Base-by-base conservation (phyloP, 2,329 filamentous ascomycete species). In the Periconia digitata region DNA sequence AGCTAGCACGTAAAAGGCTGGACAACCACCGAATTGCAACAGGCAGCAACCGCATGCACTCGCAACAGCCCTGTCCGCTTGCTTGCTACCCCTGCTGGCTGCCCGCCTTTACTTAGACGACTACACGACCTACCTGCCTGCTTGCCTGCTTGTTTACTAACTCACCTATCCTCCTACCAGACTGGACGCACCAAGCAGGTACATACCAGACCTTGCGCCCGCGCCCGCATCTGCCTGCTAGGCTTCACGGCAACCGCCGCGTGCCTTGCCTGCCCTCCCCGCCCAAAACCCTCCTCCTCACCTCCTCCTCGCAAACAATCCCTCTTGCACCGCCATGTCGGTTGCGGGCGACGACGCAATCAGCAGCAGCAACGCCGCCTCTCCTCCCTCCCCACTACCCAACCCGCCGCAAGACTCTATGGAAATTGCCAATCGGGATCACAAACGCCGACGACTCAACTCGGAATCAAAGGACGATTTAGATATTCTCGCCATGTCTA, bases 391-490 rank as follows among this genome's bases (percentile, higher is more conserved):
- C 67, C 55, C 27, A 32, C 27, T 32, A 32, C 27, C 27, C 27
- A 32, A 32, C n/a, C 64, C 66, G 17, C 68, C 68, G 53, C 74
- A 74, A 62, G 71, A 76, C 54, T 67, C 70, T 48, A 69, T 70
- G 50, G 73, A 72, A 60, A 74, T 77, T 66, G 71, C 71, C 46
- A 70, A 76, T 59, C 63, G 70, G 47, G 71, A 73, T 24, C 73
- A 75, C 60, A 78, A 78, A 67, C 72, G 74, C 60, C 74, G 73
- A n/a, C 50, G 67, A 40, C 59, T 69, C 43, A 76, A 72, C 58
- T 32, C 27, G 10, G 27, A 32, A 32, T 32, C 27, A 32, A 32
- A 32, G 27, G 10, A 32, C 12, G 27, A 32, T 15, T 13, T 10
- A 45, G 60, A 59, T 38, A 56, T 57, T 43, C 60, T 59, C 46